phyloP scores from a whole-genome alignment of 1,284 basidiomycete genomes.

The Abortiporus biennis region DNA sequence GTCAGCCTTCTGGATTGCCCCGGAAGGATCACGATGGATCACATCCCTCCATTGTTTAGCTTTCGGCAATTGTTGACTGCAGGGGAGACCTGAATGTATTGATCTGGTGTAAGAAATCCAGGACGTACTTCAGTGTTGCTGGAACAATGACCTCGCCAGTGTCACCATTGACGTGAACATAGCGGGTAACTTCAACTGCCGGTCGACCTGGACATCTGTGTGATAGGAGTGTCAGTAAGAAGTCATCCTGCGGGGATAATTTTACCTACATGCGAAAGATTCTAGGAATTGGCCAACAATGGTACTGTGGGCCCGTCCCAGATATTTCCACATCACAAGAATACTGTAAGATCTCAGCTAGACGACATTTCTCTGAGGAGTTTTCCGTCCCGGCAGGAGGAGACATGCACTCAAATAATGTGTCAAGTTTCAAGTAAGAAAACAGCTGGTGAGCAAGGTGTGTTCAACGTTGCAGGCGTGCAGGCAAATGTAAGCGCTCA shows the following conservation, averaged over 20 bases:
- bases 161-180: slow-evolving; percentile 43
- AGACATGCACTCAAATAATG: no score
- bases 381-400: no score
- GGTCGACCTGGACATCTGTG: slow-evolving; percentile 56
- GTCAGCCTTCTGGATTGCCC: no score
- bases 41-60: slow-evolving; percentile 51
- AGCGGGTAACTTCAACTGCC: slow-evolving; percentile 66
- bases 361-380: slow-evolving; percentile 35
- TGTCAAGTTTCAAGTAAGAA: no score
- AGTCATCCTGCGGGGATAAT: slow-evolving; percentile 6
- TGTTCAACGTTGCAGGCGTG: no score
- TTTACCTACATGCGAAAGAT: slow-evolving; percentile 61
- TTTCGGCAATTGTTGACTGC: slow-evolving; percentile 35
- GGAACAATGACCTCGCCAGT: slow-evolving; percentile 65
- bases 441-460: no score
- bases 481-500: no score
- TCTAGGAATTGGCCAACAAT: slow-evolving; percentile 67
- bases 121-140: slow-evolving; percentile 34
- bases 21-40: no score
- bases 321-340: slow-evolving; percentile 42
- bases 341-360: slow-evolving; percentile 70
- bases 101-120: background rate
- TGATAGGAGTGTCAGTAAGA: slow-evolving; percentile 11
- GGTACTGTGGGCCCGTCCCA: slow-evolving; percentile 29
- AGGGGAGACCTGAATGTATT: background rate